Percentiles rank a stretch among this genome's conserved stretches.
phyloP scores from a whole-genome alignment of 2,329 filamentous ascomycete genomes.

The Blumeria hordei region DNA sequence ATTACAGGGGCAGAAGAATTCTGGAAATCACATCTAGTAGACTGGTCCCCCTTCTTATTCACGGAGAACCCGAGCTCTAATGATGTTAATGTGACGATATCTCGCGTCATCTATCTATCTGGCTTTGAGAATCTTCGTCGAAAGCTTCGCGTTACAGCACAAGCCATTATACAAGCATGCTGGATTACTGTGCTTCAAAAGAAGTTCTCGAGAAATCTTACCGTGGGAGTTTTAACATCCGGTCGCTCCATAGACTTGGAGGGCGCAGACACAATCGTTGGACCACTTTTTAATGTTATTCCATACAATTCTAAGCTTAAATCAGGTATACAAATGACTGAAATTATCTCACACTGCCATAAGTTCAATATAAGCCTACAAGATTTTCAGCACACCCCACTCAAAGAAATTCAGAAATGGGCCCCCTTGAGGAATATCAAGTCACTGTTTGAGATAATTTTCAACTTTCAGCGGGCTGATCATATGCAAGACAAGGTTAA shows the following conservation, averaged over 20 bases:
- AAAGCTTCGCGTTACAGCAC: slow-evolving; percentile 46
- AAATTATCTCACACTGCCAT: slow-evolving; percentile 40
- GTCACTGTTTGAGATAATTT: slow-evolving; percentile 52
- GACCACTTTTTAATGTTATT: slow-evolving; percentile 76
- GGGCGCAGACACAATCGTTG: slow-evolving; percentile 41
- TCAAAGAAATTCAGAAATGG: slow-evolving; percentile 66
- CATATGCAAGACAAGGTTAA: slow-evolving; percentile 4
- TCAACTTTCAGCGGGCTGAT: slow-evolving; percentile 46
- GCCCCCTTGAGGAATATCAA: slow-evolving; percentile 24
- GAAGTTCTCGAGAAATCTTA: slow-evolving; percentile 19
- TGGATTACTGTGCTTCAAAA: slow-evolving; percentile 41
- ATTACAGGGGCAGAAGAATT: slow-evolving; percentile 30
- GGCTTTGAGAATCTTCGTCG: slow-evolving; percentile 28
- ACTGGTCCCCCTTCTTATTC: slow-evolving; percentile 7
- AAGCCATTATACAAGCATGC: slow-evolving; percentile 51
- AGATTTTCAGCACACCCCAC: slow-evolving; percentile 52
- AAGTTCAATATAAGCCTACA: slow-evolving; percentile 42
- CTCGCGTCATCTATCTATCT: slow-evolving; percentile 16
- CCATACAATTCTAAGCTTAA: slow-evolving; percentile 35
- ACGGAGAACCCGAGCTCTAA: not conserved
- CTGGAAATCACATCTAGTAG: slow-evolving; percentile 26
- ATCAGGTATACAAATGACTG: slow-evolving; percentile 27
- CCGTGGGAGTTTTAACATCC: slow-evolving; percentile 53
- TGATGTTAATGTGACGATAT: slow-evolving; percentile 9
- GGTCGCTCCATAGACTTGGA: slow-evolving; percentile 50